Evolutionary conservation across 768 basidiomycete species (phyloP).

Genomic region (Candolleomyces eurysporus): DNA sequence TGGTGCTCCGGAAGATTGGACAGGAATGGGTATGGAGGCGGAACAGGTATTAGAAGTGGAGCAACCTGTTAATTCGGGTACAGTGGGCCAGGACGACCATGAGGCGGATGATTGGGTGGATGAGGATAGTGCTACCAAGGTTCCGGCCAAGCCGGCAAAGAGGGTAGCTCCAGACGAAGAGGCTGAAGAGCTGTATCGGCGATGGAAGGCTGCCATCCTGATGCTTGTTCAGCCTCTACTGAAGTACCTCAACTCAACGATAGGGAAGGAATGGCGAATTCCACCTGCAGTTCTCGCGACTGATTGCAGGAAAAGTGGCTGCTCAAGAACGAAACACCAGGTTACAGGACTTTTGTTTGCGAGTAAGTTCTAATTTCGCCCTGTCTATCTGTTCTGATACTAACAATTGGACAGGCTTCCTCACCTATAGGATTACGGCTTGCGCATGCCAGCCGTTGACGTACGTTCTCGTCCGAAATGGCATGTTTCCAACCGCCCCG

Average conservation of each 20-base stretch:
- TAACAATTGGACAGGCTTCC: not conserved
- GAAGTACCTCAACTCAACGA: not conserved
- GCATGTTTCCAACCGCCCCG: conserved; percentile 29
- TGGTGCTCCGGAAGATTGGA: too few relatives aligned
- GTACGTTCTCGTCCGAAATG: conserved; percentile 22
- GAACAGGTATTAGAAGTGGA: too few relatives aligned
- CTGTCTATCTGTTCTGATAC: not conserved
- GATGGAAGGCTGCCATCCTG: not conserved
- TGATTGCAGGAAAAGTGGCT: not conserved
- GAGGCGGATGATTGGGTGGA: too few relatives aligned
- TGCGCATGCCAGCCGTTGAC: conserved; percentile 21
- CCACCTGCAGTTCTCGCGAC: not conserved
- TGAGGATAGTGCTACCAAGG: too few relatives aligned
- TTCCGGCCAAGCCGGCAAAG: not conserved
- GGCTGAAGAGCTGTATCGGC: not conserved
- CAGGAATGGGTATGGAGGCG: too few relatives aligned
- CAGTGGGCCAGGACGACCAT: too few relatives aligned
- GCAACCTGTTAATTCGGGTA: too few relatives aligned
- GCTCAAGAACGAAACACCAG: not conserved
- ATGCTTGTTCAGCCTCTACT: not conserved
- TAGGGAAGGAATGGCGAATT: not conserved
- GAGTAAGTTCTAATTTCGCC: not conserved
- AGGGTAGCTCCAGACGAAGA: not conserved
- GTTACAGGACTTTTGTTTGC: not conserved
- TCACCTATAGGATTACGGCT: not conserved